These are phyloP conservation scores for Anthracocystis setariae DNA, from an alignment of 1,284 basidiomycete species.

Conservation along the genomic window DNA sequence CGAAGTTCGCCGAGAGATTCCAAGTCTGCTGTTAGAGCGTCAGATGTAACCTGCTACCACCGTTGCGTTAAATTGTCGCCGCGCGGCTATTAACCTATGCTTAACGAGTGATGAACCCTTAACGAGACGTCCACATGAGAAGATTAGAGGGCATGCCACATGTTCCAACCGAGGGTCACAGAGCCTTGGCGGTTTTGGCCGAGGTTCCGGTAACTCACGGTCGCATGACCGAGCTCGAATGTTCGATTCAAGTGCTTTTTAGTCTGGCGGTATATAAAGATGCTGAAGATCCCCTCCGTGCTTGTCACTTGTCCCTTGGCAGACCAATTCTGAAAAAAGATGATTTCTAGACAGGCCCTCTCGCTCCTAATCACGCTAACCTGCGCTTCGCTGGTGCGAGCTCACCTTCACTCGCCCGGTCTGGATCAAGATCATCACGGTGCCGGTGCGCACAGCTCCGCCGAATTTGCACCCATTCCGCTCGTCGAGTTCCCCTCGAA, in stretches of 20 bases:
- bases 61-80: no score
- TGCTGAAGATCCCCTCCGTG: not conserved
- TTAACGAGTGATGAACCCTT: constrained; percentile 17
- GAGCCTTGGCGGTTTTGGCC: constrained; percentile 6
- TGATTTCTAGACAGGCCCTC: constrained; percentile 13
- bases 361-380: constrained; percentile 5
- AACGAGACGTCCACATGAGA: constrained; percentile 3
- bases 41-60: not conserved
- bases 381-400: constrained; percentile 8
- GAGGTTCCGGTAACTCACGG: not conserved
- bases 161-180: not conserved
- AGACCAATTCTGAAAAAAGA: not conserved
- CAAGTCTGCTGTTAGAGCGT: constrained; percentile 13
- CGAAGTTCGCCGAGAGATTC: constrained; percentile 31
- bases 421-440: constrained; percentile 45
- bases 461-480: constrained; percentile 35
- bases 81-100: constrained; percentile 4
- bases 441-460: constrained; percentile 31
- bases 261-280: not conserved
- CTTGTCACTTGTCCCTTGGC: not conserved
- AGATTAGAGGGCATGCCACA: not conserved
- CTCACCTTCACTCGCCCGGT: constrained; percentile 31
- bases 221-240: constrained; percentile 1
- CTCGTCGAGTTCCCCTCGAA: constrained; percentile 43
- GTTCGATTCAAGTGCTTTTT: not conserved